Percentiles rank a stretch among this genome's conserved stretches.
phyloP scores from a whole-genome alignment of 495 filamentous ascomycete species.

The Pseudevernia furfuracea region DNA sequence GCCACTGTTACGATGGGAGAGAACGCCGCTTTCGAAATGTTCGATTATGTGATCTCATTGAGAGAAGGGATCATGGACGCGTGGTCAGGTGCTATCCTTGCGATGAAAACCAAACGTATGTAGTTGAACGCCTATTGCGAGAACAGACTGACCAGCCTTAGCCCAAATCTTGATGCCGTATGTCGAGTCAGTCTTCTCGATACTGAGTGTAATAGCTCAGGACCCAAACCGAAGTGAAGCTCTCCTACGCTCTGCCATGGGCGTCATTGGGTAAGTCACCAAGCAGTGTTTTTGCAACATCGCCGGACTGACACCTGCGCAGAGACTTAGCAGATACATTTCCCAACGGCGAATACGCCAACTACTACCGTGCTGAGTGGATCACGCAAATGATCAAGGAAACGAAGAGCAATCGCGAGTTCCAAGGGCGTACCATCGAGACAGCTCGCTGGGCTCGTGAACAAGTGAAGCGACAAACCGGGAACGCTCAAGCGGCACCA shows the following conservation, averaged over 20 bases:
- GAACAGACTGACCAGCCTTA: slow-evolving; percentile 29
- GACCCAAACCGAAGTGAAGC: slow-evolving; percentile 86
- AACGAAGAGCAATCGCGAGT: slow-evolving; percentile 76
- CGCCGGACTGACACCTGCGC: slow-evolving; percentile 33
- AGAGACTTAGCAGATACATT: slow-evolving; percentile 93
- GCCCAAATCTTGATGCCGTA: slow-evolving; percentile 65
- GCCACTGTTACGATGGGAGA: slow-evolving; percentile 63
- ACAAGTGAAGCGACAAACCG: slow-evolving; percentile 88
- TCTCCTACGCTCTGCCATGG: slow-evolving; percentile 86
- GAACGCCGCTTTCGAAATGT: slow-evolving; percentile 78
- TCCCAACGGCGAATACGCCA: slow-evolving; percentile 76
- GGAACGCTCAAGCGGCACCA: slow-evolving; percentile 26
- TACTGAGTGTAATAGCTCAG: slow-evolving; percentile 71
- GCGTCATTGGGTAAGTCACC: slow-evolving; percentile 77
- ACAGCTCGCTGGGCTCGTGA: slow-evolving; percentile 96
- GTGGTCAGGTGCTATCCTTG: slow-evolving; percentile 90
- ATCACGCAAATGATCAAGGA: slow-evolving; percentile 80
- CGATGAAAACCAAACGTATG: slow-evolving; percentile 82
- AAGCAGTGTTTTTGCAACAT: slow-evolving; percentile 6
- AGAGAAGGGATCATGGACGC: slow-evolving; percentile 98
- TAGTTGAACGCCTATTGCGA: background rate
- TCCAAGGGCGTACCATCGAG: slow-evolving; percentile 71
- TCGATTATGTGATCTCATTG: slow-evolving; percentile 89
- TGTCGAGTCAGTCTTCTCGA: slow-evolving; percentile 78
- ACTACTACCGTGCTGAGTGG: slow-evolving; percentile 86